Percentiles rank a stretch among this genome's conserved stretches.
These are phyloP conservation scores for Candida argentea DNA, from an alignment of 805 yeast genomes.

Conservation along the genomic window DNA sequence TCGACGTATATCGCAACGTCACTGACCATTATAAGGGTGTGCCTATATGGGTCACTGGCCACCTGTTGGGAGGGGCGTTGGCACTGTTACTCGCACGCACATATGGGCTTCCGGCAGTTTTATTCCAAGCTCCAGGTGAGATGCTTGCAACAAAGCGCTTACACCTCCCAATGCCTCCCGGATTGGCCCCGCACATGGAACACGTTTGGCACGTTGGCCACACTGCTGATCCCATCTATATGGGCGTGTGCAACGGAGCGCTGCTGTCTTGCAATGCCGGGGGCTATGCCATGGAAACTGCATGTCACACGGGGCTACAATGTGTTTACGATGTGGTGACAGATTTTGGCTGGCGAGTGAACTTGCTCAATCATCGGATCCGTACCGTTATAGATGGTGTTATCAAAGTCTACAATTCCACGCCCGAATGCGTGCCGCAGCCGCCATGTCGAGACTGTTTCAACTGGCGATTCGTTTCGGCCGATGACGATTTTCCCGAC, in stretches of 20 bases:
- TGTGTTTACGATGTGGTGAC: constrained; percentile 85
- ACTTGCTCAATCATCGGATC: constrained; percentile 78
- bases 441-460: constrained; percentile 86
- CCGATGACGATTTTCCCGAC: constrained; percentile 29
- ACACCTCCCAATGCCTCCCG: constrained; percentile 91
- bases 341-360: constrained; percentile 88
- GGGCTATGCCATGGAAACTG: constrained; percentile 96
- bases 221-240: constrained; percentile 91
- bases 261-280: constrained; percentile 80
- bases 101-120: constrained; percentile 79
- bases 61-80: constrained; percentile 87
- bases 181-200: constrained; percentile 65
- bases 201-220: constrained; percentile 94
- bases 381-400: constrained; percentile 84
- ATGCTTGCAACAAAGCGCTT: constrained; percentile 70
- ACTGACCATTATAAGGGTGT: constrained; percentile 55
- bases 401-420: constrained; percentile 58
- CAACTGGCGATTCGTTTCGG: constrained; percentile 71
- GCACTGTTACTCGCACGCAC: constrained; percentile 79
- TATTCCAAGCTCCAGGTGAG: constrained; percentile 93
- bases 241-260: constrained; percentile 96
- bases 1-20: constrained; percentile 71
- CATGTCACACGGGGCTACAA: constrained; percentile 82
- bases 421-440: constrained; percentile 64
- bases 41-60: constrained; percentile 87